phyloP scores from a whole-genome alignment of 495 filamentous ascomycete species.

The Penicillium nucicola region DNA sequence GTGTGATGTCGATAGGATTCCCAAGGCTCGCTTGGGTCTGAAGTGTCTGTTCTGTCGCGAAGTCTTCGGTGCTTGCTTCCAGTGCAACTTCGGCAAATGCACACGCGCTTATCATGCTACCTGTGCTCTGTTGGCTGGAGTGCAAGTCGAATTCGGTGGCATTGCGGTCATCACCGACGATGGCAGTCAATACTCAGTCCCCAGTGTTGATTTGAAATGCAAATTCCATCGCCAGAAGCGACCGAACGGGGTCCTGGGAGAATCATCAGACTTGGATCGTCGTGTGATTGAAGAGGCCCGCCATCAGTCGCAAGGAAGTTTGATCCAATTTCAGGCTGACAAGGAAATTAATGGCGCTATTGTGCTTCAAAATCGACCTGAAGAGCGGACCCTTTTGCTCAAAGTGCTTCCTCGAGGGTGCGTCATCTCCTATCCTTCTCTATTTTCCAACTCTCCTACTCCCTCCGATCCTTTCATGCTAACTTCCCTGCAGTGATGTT shows the following conservation, averaged over 20 bases:
- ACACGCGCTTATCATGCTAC: constrained; percentile 92
- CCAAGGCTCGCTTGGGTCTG: constrained; percentile 83
- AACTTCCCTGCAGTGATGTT: constrained; percentile 36
- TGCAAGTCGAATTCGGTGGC: constrained; percentile 80
- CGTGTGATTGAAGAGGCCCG: constrained; percentile 57
- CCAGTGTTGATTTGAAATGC: constrained; percentile 88
- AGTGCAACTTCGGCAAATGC: constrained; percentile 95
- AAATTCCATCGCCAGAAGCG: constrained; percentile 89
- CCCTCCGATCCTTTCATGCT: neutral
- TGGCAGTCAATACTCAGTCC: constrained; percentile 83
- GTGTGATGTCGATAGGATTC: constrained; percentile 72
- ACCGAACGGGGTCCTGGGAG: constrained; percentile 63
- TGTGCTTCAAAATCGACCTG: constrained; percentile 74
- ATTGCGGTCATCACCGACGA: constrained; percentile 88
- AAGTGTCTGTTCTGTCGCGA: constrained; percentile 94
- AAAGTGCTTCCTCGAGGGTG: constrained; percentile 88
- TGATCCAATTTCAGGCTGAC: constrained; percentile 85
- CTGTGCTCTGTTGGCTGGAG: constrained; percentile 86
- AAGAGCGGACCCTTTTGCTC: constrained; percentile 66
- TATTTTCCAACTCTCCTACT: constrained; percentile 4
- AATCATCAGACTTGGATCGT: constrained; percentile 66
- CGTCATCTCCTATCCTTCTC: constrained; percentile 28
- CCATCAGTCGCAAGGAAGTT: constrained; percentile 66
- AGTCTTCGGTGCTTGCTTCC: constrained; percentile 91
- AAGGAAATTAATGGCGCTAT: constrained; percentile 89